A percentile compares a stretch with the other conserved stretches of the same genome.
phyloP scores from a whole-genome alignment of 2,329 filamentous ascomycete species.

The Magnaporthiopsis rhizophila region DNA sequence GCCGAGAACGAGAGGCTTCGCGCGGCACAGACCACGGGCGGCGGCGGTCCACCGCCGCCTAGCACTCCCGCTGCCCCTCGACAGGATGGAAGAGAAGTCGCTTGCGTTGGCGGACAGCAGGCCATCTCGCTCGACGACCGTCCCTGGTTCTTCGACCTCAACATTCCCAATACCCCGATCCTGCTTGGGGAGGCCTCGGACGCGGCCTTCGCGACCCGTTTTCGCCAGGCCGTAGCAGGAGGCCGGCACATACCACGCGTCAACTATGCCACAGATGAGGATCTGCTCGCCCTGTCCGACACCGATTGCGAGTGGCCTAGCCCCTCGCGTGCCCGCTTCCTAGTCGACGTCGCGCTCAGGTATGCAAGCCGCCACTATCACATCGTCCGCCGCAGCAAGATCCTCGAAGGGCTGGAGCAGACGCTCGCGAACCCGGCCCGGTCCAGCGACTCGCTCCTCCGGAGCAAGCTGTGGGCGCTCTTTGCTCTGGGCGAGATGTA shows the following conservation, averaged over 20 bases:
- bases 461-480: constrained; percentile 9
- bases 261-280: constrained; percentile 5
- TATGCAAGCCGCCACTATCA: constrained; percentile 4
- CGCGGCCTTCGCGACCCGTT: constrained; percentile 5
- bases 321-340: constrained; percentile 5
- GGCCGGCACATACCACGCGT: constrained; percentile 5
- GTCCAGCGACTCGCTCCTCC: constrained; percentile 4
- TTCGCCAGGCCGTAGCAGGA: constrained; percentile 5
- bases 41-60: too few species aligned
- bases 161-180: constrained; percentile 4
- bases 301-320: constrained; percentile 2
- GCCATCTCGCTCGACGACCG: constrained; percentile 2
- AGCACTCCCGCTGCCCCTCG: background rate
- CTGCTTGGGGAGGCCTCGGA: constrained; percentile 5
- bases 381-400: constrained; percentile 7
- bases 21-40: background rate
- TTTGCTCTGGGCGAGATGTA: constrained; percentile 10
- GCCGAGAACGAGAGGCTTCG: constrained; percentile 7
- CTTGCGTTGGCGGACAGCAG: background rate
- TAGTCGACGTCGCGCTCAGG: constrained; percentile 4
- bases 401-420: constrained; percentile 8
- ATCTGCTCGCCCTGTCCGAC: constrained; percentile 5
- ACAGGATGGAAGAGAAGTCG: background rate
- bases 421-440: background rate
- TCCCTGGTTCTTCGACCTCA: constrained; percentile 5